Conservation (phyloP, 768 basidiomycete species). For the Rhizopogon vulgaris region DNA sequence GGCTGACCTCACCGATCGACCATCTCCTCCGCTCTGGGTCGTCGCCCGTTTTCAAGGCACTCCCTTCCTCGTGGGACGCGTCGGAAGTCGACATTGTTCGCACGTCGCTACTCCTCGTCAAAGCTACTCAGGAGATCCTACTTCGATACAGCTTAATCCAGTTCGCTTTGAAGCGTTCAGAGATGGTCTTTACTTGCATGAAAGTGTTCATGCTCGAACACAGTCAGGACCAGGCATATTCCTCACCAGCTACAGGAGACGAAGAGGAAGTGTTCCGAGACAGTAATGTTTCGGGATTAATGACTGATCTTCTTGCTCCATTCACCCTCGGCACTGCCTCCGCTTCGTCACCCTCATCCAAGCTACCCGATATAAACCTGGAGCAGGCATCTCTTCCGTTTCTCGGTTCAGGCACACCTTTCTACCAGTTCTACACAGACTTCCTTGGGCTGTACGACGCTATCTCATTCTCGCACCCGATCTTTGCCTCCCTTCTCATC, state of each 20-base stretch:
- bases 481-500: conserved; percentile 72
- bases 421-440: conserved; percentile 93
- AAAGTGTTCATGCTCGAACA: conserved; percentile 96
- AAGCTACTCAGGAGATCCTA: conserved; percentile 42
- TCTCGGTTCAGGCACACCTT: conserved; percentile 66
- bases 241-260: conserved; percentile 17
- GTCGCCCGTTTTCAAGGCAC: conserved; percentile 58
- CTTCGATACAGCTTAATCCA: conserved; percentile 32
- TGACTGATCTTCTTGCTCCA: conserved; percentile 54
- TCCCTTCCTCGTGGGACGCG: conserved; percentile 70
- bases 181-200: conserved; percentile 74
- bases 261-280: conserved; percentile 80
- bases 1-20: conserved; percentile 64
- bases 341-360: neutral
- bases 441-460: conserved; percentile 87
- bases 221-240: conserved; percentile 36
- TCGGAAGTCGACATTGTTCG: conserved; percentile 76
- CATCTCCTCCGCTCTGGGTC: conserved; percentile 78
- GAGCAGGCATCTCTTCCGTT: conserved; percentile 52
- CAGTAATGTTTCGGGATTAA: conserved; percentile 46
- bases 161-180: conserved; percentile 21
- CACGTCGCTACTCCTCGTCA: conserved; percentile 57
- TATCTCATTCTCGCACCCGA: conserved; percentile 76
- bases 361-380: conserved; percentile 19
- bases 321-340: conserved; percentile 32